Conservation (phyloP, 176 grass and related monocot species). For the Avena insularis region DNA sequence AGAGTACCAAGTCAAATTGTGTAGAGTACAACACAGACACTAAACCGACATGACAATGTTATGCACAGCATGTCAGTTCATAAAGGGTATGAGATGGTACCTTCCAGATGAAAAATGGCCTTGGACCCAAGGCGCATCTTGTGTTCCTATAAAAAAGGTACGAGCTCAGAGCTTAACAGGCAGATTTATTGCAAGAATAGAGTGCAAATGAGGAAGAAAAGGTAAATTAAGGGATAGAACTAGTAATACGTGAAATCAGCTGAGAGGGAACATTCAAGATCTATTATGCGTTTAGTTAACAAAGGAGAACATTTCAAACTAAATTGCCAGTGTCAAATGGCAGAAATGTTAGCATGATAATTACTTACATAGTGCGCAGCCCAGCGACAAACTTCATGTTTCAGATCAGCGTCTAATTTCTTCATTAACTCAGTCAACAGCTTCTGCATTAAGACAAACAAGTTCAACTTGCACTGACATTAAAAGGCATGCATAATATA, state of each 20-base stretch:
- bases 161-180: background rate
- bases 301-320: background rate
- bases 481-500: background rate
- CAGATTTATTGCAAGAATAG: background rate
- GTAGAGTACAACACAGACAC: background rate
- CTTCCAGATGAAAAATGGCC: slow-evolving; percentile 97
- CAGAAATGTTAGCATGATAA: background rate
- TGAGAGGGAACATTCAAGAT: background rate
- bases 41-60: background rate
- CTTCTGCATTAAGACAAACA: slow-evolving; percentile 61
- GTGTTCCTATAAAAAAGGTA: slow-evolving; percentile 71
- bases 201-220: background rate
- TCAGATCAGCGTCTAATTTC: slow-evolving; percentile 94
- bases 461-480: slow-evolving; percentile 31
- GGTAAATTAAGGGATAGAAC: background rate
- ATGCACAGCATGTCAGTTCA: background rate
- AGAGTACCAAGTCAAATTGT: slow-evolving; percentile 15
- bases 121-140: slow-evolving; percentile 96
- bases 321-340: background rate
- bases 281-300: background rate
- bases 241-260: background rate
- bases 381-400: slow-evolving; percentile 98
- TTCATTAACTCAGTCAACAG: slow-evolving; percentile 85
- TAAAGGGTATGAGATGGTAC: slow-evolving; percentile 32
- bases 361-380: slow-evolving; percentile 97